Base-by-base conservation (phyloP, 441 rosid species). In the Raphanus hybrid region DNA sequence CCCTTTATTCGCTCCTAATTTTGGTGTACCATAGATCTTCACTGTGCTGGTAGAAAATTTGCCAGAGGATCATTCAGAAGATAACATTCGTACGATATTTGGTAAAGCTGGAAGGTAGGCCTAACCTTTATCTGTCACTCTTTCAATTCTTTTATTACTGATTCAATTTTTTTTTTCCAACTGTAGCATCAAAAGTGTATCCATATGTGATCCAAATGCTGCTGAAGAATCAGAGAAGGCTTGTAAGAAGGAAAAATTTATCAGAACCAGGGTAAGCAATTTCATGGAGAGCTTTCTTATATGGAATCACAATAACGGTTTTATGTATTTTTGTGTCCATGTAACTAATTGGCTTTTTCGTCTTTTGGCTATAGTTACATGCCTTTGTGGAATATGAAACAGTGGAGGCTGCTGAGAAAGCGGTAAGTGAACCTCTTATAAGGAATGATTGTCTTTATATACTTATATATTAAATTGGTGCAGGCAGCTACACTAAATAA, bases 1-100 rank as follows among this genome's bases (percentile, higher is more conserved):
- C 59, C 2, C 0, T 20, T 37, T 48, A 14, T 69, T 32, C 6
- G 15, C 64, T 54, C 52, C 85, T 85, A 82, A 86, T 3, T 81
- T 14, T 60, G 79, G 58, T 41, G 57, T 62, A 10, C 85, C 80
- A 75, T 82, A 94, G 99, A 78, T 83, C 61, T 85, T 78, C 83
- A 89, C 96, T 82, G 99, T 95, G 77, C 81, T 95, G 89, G 95
- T 90, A 71, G 99, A 95, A 84, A 95, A 95, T 78, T 86, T 95
- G 82, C 99, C 99, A 5, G 92, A 85, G 74, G 97, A 93, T 87
- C 96, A 93, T 81, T 88, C 98, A 6, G 82, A 80, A 60, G 86
- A 85, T 82, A 93, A 89, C 80, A 85, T 95, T 55, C 76, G 75
- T 68, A 84, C 80, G 78, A 85, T 91, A 71, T 95, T 91, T 83